Evolutionary conservation across 495 filamentous ascomycete species (phyloP).

Genomic region (Lentithecium fluviatile): DNA sequence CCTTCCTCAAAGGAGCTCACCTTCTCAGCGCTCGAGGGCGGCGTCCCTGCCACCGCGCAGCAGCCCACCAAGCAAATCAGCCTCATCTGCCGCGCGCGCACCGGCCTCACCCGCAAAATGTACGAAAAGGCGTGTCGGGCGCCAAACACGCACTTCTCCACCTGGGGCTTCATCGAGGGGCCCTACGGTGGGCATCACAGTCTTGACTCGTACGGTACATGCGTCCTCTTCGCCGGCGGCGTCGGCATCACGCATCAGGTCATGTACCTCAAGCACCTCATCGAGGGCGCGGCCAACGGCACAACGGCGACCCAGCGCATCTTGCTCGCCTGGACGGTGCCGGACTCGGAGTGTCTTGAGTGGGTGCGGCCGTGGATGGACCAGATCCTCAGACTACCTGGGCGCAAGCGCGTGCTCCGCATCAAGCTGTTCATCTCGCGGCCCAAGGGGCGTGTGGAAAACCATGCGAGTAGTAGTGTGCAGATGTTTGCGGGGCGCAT

Average conservation of each 20-base stretch:
- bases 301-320: constrained; percentile 57
- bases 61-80: constrained; percentile 48
- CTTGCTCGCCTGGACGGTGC: constrained; percentile 86
- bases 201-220: constrained; percentile 54
- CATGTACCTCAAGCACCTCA: constrained; percentile 53
- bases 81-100: constrained; percentile 55
- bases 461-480: constrained; percentile 71
- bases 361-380: constrained; percentile 98
- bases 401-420: constrained; percentile 74
- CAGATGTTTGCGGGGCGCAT: constrained; percentile 83
- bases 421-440: constrained; percentile 89
- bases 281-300: constrained; percentile 45
- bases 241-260: constrained; percentile 62
- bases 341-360: constrained; percentile 75
- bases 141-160: constrained; percentile 46
- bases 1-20: constrained; percentile 14
- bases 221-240: constrained; percentile 57
- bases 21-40: constrained; percentile 31
- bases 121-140: constrained; percentile 48
- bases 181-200: constrained; percentile 57
- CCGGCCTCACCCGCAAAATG: constrained; percentile 55
- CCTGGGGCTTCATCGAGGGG: constrained; percentile 54
- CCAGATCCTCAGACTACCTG: constrained; percentile 79
- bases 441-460: constrained; percentile 74
- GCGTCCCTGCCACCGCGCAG: constrained; percentile 42